Percentiles rank a stretch among this genome's conserved stretches.
Evolutionary conservation across 2,329 filamentous ascomycete species (phyloP).

Genomic region (Hypoxylon sp.): DNA sequence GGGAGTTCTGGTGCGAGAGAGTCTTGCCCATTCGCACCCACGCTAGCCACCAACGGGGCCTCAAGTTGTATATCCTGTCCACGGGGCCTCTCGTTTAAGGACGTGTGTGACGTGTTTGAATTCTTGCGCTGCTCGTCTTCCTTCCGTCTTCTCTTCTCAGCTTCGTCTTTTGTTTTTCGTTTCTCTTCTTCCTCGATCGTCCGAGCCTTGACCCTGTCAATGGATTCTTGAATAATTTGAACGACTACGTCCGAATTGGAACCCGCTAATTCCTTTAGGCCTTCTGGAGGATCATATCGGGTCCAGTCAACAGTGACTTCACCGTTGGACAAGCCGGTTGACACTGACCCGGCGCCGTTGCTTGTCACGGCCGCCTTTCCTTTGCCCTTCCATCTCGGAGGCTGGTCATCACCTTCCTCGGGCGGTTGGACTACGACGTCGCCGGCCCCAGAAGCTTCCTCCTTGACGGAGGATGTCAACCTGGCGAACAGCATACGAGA

Average conservation of each 20-base stretch:
- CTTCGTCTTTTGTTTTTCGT: slow-evolving; percentile 49
- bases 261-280: slow-evolving; percentile 55
- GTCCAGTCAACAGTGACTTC: slow-evolving; percentile 58
- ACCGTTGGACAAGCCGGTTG: slow-evolving; percentile 43
- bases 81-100: slow-evolving; percentile 9
- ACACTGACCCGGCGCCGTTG: background rate
- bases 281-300: slow-evolving; percentile 60
- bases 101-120: slow-evolving; percentile 5
- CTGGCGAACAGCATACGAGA: slow-evolving; percentile 30
- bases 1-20: slow-evolving; percentile 26
- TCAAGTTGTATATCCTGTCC: background rate
- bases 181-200: slow-evolving; percentile 52
- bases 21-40: slow-evolving; percentile 20
- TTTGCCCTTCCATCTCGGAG: slow-evolving; percentile 43
- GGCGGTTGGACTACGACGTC: slow-evolving; percentile 15
- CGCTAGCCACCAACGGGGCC: background rate
- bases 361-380: slow-evolving; percentile 34
- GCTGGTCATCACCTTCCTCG: slow-evolving; percentile 21
- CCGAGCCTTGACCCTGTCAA: slow-evolving; percentile 58
- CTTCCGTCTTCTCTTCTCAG: slow-evolving; percentile 27
- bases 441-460: slow-evolving; percentile 20
- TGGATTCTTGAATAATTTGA: slow-evolving; percentile 59
- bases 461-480: slow-evolving; percentile 35
- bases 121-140: slow-evolving; percentile 26
- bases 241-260: slow-evolving; percentile 57